Conservation (phyloP, 441 rosid genomes). For the Gossypium trilobum region DNA sequence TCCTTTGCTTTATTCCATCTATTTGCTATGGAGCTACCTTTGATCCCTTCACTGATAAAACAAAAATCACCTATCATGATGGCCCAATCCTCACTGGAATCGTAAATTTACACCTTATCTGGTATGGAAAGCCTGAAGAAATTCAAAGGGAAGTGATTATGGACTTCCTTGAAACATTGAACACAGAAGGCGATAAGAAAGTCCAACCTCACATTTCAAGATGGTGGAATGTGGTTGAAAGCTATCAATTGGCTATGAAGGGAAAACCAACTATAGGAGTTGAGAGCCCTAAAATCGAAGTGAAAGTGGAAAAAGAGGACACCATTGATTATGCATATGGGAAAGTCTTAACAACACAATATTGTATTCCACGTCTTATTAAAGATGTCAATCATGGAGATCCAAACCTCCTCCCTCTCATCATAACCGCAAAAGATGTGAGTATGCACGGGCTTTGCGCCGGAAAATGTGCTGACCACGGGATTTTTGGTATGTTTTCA, state of each 20-base stretch:
- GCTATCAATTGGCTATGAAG: slow-evolving; percentile 28
- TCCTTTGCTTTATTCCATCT: too few species aligned
- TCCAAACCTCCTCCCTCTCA: slow-evolving; percentile 25
- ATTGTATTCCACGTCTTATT: slow-evolving; percentile 20
- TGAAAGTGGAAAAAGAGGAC: slow-evolving; percentile 27
- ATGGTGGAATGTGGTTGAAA: slow-evolving; percentile 59
- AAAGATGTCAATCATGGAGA: slow-evolving; percentile 19
- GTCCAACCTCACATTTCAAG: slow-evolving; percentile 35
- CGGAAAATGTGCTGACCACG: slow-evolving; percentile 39
- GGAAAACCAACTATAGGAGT: too few species aligned
- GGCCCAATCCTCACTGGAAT: too few species aligned
- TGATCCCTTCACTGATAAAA: too few species aligned
- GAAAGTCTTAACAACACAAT: slow-evolving; percentile 26
- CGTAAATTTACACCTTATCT: too few species aligned
- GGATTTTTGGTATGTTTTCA: slow-evolving; percentile 17
- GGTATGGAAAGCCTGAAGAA: too few species aligned
- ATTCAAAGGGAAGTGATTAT: too few species aligned
- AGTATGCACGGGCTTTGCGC: slow-evolving; percentile 42
- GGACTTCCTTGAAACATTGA: slow-evolving; percentile 43
- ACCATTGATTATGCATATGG: slow-evolving; percentile 31
- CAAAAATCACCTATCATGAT: too few species aligned
- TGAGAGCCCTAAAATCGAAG: slow-evolving; percentile 20
- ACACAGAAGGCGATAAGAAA: slow-evolving; percentile 20
- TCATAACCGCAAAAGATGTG: slow-evolving; percentile 39
- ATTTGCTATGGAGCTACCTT: too few species aligned